Evolutionary conservation across 345 rosid genomes (phyloP).

Genomic region (Moricandia arvensis): DNA sequence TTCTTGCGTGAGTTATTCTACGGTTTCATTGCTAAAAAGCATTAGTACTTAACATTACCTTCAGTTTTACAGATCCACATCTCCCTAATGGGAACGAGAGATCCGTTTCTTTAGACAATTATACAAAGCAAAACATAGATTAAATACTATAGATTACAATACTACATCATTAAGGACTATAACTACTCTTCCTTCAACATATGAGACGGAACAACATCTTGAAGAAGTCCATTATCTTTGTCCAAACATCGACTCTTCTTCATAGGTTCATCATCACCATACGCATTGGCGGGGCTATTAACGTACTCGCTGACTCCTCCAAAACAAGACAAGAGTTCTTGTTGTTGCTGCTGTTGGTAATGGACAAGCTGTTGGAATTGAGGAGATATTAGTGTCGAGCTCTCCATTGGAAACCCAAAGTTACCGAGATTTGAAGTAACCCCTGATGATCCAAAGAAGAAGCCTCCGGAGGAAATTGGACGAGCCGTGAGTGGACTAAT

Average conservation of each 20-base stretch:
- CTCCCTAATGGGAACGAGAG: constrained; percentile 21
- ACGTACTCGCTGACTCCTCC: constrained; percentile 33
- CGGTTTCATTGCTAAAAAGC: constrained; percentile 1
- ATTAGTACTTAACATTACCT: not conserved
- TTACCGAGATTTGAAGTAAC: constrained; percentile 13
- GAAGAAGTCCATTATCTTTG: constrained; percentile 76
- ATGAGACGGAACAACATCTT: constrained; percentile 72
- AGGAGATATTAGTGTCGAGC: constrained; percentile 17
- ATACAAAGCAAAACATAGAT: constrained; percentile 32
- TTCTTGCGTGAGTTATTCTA: not conserved
- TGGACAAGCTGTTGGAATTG: constrained; percentile 41
- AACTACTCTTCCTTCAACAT: constrained; percentile 63
- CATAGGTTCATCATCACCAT: constrained; percentile 20
- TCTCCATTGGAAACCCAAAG: constrained; percentile 43
- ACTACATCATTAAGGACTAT: constrained; percentile 8
- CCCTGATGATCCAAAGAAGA: constrained; percentile 27
- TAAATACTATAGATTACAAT: constrained; percentile 15
- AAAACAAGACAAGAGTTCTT: constrained; percentile 36
- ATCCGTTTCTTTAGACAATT: constrained; percentile 39
- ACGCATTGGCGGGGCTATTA: constrained; percentile 21
- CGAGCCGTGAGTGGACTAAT: constrained; percentile 68
- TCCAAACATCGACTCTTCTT: constrained; percentile 27
- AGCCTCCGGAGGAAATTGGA: constrained; percentile 40
- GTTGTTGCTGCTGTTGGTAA: constrained; percentile 44
- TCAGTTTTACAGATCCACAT: constrained; percentile 3